Percentiles rank a stretch among this genome's conserved stretches.
phyloP scores from a whole-genome alignment of 2,329 filamentous ascomycete genomes.

The Pyricularia sp. region DNA sequence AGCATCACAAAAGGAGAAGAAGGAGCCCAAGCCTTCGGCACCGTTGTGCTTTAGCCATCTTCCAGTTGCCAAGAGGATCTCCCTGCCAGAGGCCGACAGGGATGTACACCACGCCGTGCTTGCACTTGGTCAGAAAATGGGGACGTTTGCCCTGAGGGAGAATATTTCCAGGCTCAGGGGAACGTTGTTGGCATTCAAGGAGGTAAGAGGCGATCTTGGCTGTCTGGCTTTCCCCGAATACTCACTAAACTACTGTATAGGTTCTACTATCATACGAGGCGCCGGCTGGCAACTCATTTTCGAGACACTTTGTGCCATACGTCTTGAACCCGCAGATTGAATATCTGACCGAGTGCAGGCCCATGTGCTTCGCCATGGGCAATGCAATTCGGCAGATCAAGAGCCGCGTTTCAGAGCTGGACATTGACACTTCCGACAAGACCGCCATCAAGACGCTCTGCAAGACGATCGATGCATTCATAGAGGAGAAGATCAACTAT shows the following conservation, averaged over 20 bases:
- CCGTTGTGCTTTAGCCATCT: conserved; percentile 75
- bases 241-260: conserved; percentile 31
- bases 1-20: conserved; percentile 29
- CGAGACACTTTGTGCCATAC: conserved; percentile 84
- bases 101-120: conserved; percentile 81
- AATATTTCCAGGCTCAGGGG: conserved; percentile 82
- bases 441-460: conserved; percentile 73
- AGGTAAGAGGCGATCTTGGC: conserved; percentile 36
- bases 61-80: conserved; percentile 53
- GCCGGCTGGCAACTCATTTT: conserved; percentile 72
- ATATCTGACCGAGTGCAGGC: conserved; percentile 86
- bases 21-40: conserved; percentile 48
- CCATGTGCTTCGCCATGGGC: conserved; percentile 92
- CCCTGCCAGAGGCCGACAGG: conserved; percentile 53
- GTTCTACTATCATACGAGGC: conserved; percentile 92
- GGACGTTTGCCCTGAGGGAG: conserved; percentile 78
- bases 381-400: conserved; percentile 95
- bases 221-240: neutral
- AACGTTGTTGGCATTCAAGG: conserved; percentile 82
- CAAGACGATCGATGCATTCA: conserved; percentile 78
- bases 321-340: conserved; percentile 92
- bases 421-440: conserved; percentile 73
- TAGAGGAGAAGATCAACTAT: conserved; percentile 79
- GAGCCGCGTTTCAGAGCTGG: conserved; percentile 81
- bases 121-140: conserved; percentile 81